These are phyloP conservation scores for Entoloma clypeatum DNA, from an alignment of 1,284 basidiomycete genomes.

Conservation along the genomic window DNA sequence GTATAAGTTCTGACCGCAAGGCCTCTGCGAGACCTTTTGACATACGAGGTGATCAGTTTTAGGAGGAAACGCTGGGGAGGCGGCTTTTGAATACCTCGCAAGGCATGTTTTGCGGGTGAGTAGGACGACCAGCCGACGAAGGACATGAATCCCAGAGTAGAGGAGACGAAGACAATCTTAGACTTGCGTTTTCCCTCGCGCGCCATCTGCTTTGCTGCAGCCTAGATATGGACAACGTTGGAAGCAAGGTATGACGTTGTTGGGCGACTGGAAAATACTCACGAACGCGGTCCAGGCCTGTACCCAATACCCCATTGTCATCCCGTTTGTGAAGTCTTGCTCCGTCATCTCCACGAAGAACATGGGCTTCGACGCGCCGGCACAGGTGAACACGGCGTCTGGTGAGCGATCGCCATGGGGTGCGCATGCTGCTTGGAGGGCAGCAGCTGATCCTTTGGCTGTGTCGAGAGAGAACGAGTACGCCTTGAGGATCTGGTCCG, in stretches of 20 bases:
- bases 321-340: conserved; percentile 55
- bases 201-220: conserved; percentile 70
- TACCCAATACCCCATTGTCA: conserved; percentile 62
- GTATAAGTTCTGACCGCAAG: conserved; percentile 75
- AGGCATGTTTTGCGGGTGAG: conserved; percentile 84
- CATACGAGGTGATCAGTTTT: conserved; percentile 45
- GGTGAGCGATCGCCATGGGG: conserved; percentile 54
- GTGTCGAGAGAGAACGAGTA: conserved; percentile 61
- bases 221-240: conserved; percentile 37
- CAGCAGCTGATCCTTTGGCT: conserved; percentile 46
- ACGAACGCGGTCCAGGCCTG: conserved; percentile 81
- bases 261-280: conserved; percentile 22
- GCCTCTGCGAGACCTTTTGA: conserved; percentile 83
- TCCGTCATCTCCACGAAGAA: conserved; percentile 71
- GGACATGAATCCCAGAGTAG: conserved; percentile 75
- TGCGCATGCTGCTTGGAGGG: conserved; percentile 54
- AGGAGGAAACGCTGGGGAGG: conserved; percentile 27
- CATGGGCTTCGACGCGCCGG: conserved; percentile 64
- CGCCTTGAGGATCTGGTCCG: conserved; percentile 52
- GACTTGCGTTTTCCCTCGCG: conserved; percentile 45
- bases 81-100: conserved; percentile 60
- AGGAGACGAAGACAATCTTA: conserved; percentile 81
- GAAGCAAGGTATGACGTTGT: neutral
- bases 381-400: conserved; percentile 78
- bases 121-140: conserved; percentile 86